Base-by-base conservation (phyloP, 768 basidiomycete genomes). In the Suillus subaureus region DNA sequence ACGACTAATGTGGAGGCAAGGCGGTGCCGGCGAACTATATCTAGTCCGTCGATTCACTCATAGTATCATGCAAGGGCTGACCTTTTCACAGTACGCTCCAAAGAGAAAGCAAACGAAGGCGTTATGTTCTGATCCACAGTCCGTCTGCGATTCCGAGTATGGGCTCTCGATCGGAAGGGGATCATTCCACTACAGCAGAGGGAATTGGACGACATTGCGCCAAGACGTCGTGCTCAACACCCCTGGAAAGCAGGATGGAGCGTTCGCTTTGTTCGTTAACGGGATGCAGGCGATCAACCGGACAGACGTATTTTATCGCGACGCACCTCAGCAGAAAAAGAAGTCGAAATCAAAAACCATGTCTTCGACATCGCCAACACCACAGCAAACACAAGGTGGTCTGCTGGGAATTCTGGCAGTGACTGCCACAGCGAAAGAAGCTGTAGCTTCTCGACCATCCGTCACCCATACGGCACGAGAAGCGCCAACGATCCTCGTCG, bases 141-240 rank as follows among this genome's bases (percentile, higher is more conserved):
- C 91, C 0, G 81, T 85, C 7, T 94, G 93, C 74, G 83, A 89
- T 58, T 69, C 82, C 0, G 74, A 74, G 0, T 94, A 93, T 71
- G 93, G 93, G 0, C 79, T 93, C 28, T 93, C 91, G 1, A 79
- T 94, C 28, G 91, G 87, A 15, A 84, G 93, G 7, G 91, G 91
- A 0, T 81, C 89, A 0, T 94, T 92, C 80, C 71, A 64, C 2
- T 94, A 87, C 76, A 72, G 79, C 0, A 68, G 76, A 4, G 92
- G 92, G 0, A 79, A 73, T 45, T 95, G 92, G 93, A 93, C 93
- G 49, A 84, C 78, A 42, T 79, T 94, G 26, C 70, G 72, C n/a
- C 93, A 94, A 73, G 89, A 85, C 1, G 86, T 94, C 28, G 72
- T 75, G 47, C 81, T 94, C 61, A 94, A 94, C 70, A 90, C 89